These are phyloP conservation scores for Flaveria robusta DNA, from an alignment of 129 eudicot genomes.

Conservation along the genomic window DNA sequence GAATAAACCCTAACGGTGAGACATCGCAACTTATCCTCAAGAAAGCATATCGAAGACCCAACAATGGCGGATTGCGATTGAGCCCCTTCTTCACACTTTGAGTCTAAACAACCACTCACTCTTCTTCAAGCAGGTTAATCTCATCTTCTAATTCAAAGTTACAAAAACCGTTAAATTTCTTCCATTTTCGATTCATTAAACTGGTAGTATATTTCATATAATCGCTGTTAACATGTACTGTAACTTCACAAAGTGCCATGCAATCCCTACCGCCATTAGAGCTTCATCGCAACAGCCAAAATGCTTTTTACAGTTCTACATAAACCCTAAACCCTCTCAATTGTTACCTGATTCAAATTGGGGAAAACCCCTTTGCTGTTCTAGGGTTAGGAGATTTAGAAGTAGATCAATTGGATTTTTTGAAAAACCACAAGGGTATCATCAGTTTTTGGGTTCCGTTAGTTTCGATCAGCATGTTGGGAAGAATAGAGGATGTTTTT, in stretches of 20 bases:
- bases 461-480: neutral
- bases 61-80: constrained; percentile 24
- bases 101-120: neutral
- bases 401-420: constrained; percentile 16
- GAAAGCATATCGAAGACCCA: neutral
- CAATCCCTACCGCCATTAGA: constrained; percentile 59
- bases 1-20: constrained; percentile 27
- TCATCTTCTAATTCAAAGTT: neutral
- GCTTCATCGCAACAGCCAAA: constrained; percentile 48
- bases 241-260: constrained; percentile 56
- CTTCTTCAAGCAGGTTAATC: constrained; percentile 25
- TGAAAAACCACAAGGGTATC: neutral
- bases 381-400: constrained; percentile 24
- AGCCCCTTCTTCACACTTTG: constrained; percentile 3
- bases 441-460: constrained; percentile 11
- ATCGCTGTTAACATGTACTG: constrained; percentile 45
- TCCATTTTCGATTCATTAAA: constrained; percentile 8
- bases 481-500: constrained; percentile 17
- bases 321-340: constrained; percentile 52
- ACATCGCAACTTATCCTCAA: constrained; percentile 17
- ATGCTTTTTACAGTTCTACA: constrained; percentile 40
- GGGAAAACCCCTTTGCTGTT: constrained; percentile 29
- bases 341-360: constrained; percentile 36
- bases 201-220: neutral
- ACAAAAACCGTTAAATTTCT: constrained; percentile 16